These are phyloP conservation scores for Nitzschia sp. DNA, from an alignment of 108 stramenopile genomes.

Conservation along the genomic window DNA sequence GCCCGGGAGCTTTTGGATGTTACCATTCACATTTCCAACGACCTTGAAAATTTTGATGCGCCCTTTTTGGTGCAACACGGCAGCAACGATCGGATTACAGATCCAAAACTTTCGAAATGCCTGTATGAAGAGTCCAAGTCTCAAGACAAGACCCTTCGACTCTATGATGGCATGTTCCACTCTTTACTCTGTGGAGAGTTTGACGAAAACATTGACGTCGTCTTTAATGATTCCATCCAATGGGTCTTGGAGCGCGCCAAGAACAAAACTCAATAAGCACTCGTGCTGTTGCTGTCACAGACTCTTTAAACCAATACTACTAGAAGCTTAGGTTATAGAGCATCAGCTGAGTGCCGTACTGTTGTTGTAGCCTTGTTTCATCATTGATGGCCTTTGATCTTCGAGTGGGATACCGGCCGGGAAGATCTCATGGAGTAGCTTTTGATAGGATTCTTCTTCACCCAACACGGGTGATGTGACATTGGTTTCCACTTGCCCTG, in stretches of 20 bases:
- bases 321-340: too few species aligned
- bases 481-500: conserved; percentile 5
- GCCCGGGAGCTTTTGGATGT: conserved; percentile 66
- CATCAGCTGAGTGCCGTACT: too few species aligned
- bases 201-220: conserved; percentile 54
- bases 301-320: neutral
- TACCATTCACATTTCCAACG: conserved; percentile 54
- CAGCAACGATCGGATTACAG: conserved; percentile 57
- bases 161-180: conserved; percentile 70
- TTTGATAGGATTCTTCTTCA: conserved; percentile 7
- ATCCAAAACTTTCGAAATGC: conserved; percentile 55
- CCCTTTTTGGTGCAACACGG: conserved; percentile 76
- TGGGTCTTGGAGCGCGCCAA: conserved; percentile 49
- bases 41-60: conserved; percentile 48
- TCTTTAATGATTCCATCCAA: conserved; percentile 49
- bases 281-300: neutral
- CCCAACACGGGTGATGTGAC: neutral
- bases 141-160: conserved; percentile 56
- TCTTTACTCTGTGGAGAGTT: conserved; percentile 42
- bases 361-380: too few species aligned
- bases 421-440: neutral
- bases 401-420: neutral
- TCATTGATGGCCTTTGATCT: too few species aligned
- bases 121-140: conserved; percentile 61
- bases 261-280: neutral